These are phyloP conservation scores for Strigomonas culicis DNA, from an alignment of 208 protist species.

Conservation along the genomic window DNA sequence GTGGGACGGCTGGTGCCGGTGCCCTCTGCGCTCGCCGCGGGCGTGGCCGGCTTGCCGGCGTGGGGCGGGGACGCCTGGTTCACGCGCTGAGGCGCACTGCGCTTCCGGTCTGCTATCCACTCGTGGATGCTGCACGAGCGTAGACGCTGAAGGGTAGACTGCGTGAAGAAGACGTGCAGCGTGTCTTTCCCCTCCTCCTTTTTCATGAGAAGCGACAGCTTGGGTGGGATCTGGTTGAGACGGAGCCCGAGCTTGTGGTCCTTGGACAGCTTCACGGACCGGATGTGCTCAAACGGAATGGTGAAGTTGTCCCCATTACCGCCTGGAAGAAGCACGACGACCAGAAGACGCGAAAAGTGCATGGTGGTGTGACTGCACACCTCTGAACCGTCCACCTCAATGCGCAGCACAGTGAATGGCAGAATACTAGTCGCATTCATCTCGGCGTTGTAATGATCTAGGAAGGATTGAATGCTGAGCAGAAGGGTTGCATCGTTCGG, in stretches of 20 bases:
- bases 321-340: slow-evolving; percentile 63
- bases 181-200: slow-evolving; percentile 30
- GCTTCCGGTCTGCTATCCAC: slow-evolving; percentile 81
- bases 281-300: slow-evolving; percentile 84
- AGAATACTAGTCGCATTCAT: slow-evolving; percentile 23
- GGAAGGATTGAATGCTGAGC: slow-evolving; percentile 47
- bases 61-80: not conserved
- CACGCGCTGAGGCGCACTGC: slow-evolving; percentile 33
- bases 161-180: slow-evolving; percentile 65
- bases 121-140: slow-evolving; percentile 50
- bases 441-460: slow-evolving; percentile 72
- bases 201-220: slow-evolving; percentile 60
- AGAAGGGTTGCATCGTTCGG: slow-evolving; percentile 76
- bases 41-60: not conserved
- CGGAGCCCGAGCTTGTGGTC: slow-evolving; percentile 69
- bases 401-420: slow-evolving; percentile 48
- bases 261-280: slow-evolving; percentile 74
- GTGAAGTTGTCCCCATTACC: slow-evolving; percentile 65
- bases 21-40: not conserved
- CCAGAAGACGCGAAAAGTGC: slow-evolving; percentile 75
- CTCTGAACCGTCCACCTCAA: slow-evolving; percentile 47
- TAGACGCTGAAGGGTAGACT: slow-evolving; percentile 51
- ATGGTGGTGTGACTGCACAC: slow-evolving; percentile 65
- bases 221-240: slow-evolving; percentile 54
- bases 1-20: not conserved